Evolutionary conservation across 2,329 filamentous ascomycete species (phyloP).

Genomic region (Pleurostoma richardsiae): DNA sequence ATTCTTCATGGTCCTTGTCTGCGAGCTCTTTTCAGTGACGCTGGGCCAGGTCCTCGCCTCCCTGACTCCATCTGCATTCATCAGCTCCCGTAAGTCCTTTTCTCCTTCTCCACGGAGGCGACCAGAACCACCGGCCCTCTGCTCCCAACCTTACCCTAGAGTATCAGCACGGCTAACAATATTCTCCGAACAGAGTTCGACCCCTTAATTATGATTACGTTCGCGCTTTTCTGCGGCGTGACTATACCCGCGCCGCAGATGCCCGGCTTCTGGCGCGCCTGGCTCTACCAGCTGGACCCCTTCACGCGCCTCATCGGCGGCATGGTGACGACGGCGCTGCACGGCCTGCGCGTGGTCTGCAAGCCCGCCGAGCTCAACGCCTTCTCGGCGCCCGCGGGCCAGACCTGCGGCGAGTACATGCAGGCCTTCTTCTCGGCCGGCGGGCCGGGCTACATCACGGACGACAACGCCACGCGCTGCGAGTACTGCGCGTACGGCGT

Average conservation of each 20-base stretch:
- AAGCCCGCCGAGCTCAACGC: conserved; percentile 54
- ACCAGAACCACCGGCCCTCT: too few species aligned
- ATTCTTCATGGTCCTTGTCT: conserved; percentile 79
- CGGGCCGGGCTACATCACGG: conserved; percentile 67
- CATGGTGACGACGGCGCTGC: conserved; percentile 73
- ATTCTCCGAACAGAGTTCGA: conserved; percentile 49
- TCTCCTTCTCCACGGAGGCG: too few species aligned
- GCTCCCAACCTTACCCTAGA: too few species aligned
- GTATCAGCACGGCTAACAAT: too few species aligned
- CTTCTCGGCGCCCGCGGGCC: conserved; percentile 61
- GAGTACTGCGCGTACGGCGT: conserved; percentile 77
- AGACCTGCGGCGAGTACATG: conserved; percentile 75
- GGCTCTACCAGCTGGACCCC: conserved; percentile 79
- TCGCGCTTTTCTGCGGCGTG: conserved; percentile 83
- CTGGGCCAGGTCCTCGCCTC: conserved; percentile 73
- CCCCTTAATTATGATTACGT: conserved; percentile 77
- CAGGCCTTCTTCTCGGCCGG: conserved; percentile 60
- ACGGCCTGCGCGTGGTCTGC: conserved; percentile 60
- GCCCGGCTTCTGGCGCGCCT: conserved; percentile 70
- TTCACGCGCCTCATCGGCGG: conserved; percentile 78
- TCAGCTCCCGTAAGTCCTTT: conserved; percentile 48
- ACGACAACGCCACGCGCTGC: conserved; percentile 62
- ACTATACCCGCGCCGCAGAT: conserved; percentile 76
- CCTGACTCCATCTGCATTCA: conserved; percentile 72
- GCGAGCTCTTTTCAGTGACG: conserved; percentile 79